Base-by-base conservation (phyloP, 2,329 filamentous ascomycete genomes). In the Phialophora tarda region DNA sequence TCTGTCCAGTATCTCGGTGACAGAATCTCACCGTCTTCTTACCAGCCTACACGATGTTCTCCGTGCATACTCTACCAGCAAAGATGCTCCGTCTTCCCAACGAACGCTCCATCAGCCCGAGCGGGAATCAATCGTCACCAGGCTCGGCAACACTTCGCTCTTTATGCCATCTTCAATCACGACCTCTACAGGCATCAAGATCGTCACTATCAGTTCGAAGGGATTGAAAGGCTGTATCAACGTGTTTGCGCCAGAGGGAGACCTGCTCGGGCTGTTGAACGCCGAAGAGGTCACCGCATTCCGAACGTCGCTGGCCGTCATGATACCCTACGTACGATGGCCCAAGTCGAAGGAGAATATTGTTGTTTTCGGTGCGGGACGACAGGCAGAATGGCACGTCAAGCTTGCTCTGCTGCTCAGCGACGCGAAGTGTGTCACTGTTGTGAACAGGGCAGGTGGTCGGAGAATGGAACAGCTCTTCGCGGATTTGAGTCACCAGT, bases 221-320 rank as follows among this genome's bases (percentile, higher is more conserved):
- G 73, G 73, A 2, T 85, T 89, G 14, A 87, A 85, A 2, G 90
- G 90, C 21, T 86, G 89, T 7, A 82, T 94, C 59, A 91, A 89
- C 30, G 81, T 94, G 57, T 90, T 91, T 79, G 81, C 82, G 0
- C 83, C 85, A 1, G 80, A 84, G 24, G 91, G 91, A 50, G 78
- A 81, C 11, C 84, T 90, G 0, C 77, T 86, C 4, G 91, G 89
- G 4, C 83, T 94, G 63, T 79, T 95, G 44, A 89, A 92, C 72
- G 90, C 91, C 17, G 85, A 86, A 66, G 88, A 91, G 54, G 80
- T 94, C 34, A 95, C 92, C 0, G 91, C 90, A 2, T 95, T 94
- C 77, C 88, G 92, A 67, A 95, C 92, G 0, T 90, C 91, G 0
- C 81, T 94, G 11, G 87, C 87, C 1, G 90, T 89, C 3, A 86